phyloP scores from a whole-genome alignment of 345 rosid genomes.

The Aquilaria sinensis region DNA sequence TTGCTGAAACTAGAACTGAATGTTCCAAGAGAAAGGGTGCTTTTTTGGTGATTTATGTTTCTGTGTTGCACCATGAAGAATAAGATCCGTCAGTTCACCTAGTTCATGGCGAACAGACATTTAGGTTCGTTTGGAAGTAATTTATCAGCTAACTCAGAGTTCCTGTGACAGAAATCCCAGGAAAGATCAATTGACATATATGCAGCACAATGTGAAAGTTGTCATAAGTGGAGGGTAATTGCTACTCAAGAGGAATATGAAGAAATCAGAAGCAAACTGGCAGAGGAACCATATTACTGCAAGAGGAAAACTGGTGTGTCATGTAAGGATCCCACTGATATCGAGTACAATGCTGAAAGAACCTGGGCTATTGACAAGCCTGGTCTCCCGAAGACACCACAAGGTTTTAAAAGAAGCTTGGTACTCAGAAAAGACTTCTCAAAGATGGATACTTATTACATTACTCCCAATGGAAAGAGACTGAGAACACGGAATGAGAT shows the following conservation, averaged over 20 bases:
- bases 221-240: slow-evolving; percentile 77
- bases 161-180: slow-evolving; percentile 16
- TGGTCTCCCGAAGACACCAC: slow-evolving; percentile 20
- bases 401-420: slow-evolving; percentile 73
- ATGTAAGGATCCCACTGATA: slow-evolving; percentile 61
- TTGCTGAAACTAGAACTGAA: no score
- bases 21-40: no score
- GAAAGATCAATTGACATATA: slow-evolving; percentile 48
- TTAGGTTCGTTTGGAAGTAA: no score
- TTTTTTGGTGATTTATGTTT: no score
- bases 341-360: slow-evolving; percentile 55
- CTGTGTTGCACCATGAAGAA: no score
- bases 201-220: slow-evolving; percentile 72
- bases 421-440: slow-evolving; percentile 69
- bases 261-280: slow-evolving; percentile 58
- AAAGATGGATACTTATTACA: slow-evolving; percentile 86
- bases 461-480: slow-evolving; percentile 69
- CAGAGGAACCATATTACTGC: slow-evolving; percentile 46
- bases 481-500: slow-evolving; percentile 63
- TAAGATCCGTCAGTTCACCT: no score
- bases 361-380: slow-evolving; percentile 89
- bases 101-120: no score
- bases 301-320: slow-evolving; percentile 38
- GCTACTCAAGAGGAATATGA: slow-evolving; percentile 57
- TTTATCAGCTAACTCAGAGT: background rate